A percentile compares a stretch with the other conserved stretches of the same genome.
Conservation (phyloP, 805 yeast species). For the Suhomyces kilbournensis region DNA sequence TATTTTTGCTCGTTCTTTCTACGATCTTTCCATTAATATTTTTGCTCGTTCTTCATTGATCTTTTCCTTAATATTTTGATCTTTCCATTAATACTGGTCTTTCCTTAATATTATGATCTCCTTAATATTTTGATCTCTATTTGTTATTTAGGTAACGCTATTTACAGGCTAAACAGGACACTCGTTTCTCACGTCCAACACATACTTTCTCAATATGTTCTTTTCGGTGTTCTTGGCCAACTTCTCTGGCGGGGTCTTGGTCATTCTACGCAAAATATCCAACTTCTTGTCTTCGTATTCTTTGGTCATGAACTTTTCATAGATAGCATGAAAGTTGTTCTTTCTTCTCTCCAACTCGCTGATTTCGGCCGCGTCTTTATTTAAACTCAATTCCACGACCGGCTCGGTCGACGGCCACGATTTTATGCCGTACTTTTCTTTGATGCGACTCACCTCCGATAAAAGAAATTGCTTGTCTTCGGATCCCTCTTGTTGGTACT, state of each 20-base stretch:
- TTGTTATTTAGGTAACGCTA: too few species aligned
- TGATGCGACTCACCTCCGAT: conserved; percentile 33
- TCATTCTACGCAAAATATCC: conserved; percentile 26
- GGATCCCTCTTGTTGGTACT: conserved; percentile 22
- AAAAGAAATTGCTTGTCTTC: conserved; percentile 22
- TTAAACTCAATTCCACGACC: conserved; percentile 31
- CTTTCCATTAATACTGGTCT: too few species aligned
- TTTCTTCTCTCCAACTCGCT: conserved; percentile 27
- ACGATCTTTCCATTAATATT: too few species aligned
- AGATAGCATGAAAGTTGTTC: conserved; percentile 25
- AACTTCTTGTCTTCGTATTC: conserved; percentile 24
- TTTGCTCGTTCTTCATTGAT: too few species aligned
- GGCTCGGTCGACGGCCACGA: conserved; percentile 44
- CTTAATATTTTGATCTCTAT: too few species aligned
- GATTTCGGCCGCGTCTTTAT: conserved; percentile 25
- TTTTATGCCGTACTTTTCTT: conserved; percentile 33
- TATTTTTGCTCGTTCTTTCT: too few species aligned
- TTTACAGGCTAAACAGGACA: conserved; percentile 4
- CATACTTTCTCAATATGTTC: conserved; percentile 68
- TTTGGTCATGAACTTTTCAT: conserved; percentile 30
- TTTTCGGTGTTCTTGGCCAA: conserved; percentile 57
- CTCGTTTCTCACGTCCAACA: conserved; percentile 31
- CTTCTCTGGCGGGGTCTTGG: conserved; percentile 32
- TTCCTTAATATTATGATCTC: too few species aligned
- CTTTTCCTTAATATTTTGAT: too few species aligned